phyloP scores from a whole-genome alignment of 495 filamentous ascomycete genomes.

The Xylaria venustula region DNA sequence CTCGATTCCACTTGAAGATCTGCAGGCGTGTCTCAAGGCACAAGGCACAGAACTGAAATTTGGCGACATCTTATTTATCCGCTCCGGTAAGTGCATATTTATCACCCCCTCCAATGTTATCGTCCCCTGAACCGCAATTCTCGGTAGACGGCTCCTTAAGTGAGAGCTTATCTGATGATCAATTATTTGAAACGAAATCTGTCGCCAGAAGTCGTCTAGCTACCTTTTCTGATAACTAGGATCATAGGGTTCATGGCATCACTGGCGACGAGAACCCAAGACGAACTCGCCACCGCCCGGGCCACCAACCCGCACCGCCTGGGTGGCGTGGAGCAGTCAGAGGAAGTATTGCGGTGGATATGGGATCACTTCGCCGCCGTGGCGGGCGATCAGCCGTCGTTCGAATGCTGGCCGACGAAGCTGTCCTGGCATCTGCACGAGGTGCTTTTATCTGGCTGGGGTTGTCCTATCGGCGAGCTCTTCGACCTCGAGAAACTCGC shows the following conservation, averaged over 20 bases:
- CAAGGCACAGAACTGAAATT: conserved; percentile 51
- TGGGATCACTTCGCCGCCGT: conserved; percentile 51
- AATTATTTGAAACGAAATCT: too few relatives aligned
- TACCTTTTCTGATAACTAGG: too few relatives aligned
- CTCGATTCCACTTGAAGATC: conserved; percentile 43
- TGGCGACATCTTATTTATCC: conserved; percentile 56
- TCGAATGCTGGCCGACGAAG: conserved; percentile 43
- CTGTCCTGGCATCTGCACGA: conserved; percentile 37
- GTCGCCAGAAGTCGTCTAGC: too few relatives aligned
- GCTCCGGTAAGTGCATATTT: conserved; percentile 33
- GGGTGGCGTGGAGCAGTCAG: conserved; percentile 51
- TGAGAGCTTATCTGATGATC: too few relatives aligned
- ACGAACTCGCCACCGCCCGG: conserved; percentile 34
- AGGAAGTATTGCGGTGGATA: conserved; percentile 39
- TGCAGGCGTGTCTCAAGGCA: conserved; percentile 43
- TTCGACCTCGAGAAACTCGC: conserved; percentile 47
- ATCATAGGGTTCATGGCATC: conserved; percentile 43
- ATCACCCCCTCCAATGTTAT: background rate
- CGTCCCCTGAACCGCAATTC: background rate
- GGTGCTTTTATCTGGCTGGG: conserved; percentile 48
- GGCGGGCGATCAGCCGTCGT: conserved; percentile 52
- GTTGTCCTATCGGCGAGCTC: conserved; percentile 49
- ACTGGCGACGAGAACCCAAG: conserved; percentile 25
- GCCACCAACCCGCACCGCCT: conserved; percentile 37
- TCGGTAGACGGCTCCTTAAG: background rate